A percentile compares a stretch with the other conserved stretches of the same genome.
phyloP scores from a whole-genome alignment of 208 protist genomes.

The Blastocrithidia nonstop region DNA sequence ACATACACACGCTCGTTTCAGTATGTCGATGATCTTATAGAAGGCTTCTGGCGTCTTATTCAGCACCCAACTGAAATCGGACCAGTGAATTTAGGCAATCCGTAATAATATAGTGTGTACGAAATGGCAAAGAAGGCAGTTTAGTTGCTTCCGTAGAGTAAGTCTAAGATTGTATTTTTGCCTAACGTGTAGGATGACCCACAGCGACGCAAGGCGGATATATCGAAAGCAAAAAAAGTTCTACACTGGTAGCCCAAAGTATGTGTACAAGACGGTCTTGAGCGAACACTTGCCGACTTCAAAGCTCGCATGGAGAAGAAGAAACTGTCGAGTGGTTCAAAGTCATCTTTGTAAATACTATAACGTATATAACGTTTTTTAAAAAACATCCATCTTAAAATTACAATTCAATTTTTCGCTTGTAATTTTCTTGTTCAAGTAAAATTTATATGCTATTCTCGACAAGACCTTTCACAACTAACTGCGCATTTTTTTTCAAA shows the following conservation, averaged over 20 bases:
- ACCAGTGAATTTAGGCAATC: slow-evolving; percentile 62
- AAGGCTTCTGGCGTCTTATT: slow-evolving; percentile 32
- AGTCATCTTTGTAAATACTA: no score
- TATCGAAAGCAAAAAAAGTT: slow-evolving; percentile 25
- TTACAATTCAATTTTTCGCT: no score
- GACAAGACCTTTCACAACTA: no score
- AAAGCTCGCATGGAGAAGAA: slow-evolving; percentile 4
- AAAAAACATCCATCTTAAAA: no score
- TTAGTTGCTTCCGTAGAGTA: slow-evolving; percentile 15
- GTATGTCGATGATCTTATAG: slow-evolving; percentile 61
- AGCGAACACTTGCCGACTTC: slow-evolving; percentile 25
- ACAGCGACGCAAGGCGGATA: slow-evolving; percentile 38
- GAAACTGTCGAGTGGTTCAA: not conserved
- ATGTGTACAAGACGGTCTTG: slow-evolving; percentile 22
- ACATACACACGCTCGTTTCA: slow-evolving; percentile 84
- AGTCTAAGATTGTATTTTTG: slow-evolving; percentile 28
- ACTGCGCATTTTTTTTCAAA: no score
- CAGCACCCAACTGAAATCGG: slow-evolving; percentile 31
- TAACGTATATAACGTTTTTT: no score
- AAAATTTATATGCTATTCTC: no score
- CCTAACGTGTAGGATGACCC: slow-evolving; percentile 33
- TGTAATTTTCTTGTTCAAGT: no score
- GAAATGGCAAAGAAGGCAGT: slow-evolving; percentile 35
- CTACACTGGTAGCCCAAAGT: slow-evolving; percentile 42
- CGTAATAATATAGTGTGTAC: slow-evolving; percentile 42